A percentile compares a stretch with the other conserved stretches of the same genome.
These are phyloP conservation scores for Butyriboletus appendiculatus DNA, from an alignment of 1,284 basidiomycete species.

Conservation along the genomic window DNA sequence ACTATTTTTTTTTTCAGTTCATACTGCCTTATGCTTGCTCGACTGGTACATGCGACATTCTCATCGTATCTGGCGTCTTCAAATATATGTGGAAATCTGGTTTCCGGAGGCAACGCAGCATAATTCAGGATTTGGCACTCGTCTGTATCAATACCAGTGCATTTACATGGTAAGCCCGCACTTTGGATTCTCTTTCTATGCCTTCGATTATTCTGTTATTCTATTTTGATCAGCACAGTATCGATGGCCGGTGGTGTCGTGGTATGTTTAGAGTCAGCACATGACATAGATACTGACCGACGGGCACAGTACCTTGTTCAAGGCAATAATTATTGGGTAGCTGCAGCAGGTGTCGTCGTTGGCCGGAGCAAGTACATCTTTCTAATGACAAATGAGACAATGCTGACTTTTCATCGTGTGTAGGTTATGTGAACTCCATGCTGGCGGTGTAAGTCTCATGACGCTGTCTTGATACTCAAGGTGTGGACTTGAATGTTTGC, in stretches of 20 bases:
- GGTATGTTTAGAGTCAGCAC: not conserved
- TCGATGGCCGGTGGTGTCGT: constrained; percentile 2
- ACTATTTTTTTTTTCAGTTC: not conserved
- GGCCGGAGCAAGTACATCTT: constrained; percentile 3
- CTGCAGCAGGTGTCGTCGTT: not conserved
- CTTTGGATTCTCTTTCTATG: not conserved
- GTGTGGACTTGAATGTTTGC: not conserved
- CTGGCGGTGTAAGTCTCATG: constrained; percentile 10
- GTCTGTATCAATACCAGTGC: constrained; percentile 15
- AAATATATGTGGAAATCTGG: constrained; percentile 18
- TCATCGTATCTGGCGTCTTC: constrained; percentile 12
- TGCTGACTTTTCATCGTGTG: not conserved
- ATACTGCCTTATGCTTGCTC: not conserved
- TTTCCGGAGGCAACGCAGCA: constrained; percentile 10
- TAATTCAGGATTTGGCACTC: constrained; percentile 16
- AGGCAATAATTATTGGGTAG: not conserved
- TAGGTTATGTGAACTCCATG: constrained; percentile 16
- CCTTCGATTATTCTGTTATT: not conserved
- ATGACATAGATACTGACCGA: not conserved
- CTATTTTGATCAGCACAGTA: not conserved
- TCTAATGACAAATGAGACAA: not conserved
- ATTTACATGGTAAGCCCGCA: constrained; percentile 12
- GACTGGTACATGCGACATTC: not conserved
- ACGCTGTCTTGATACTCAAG: not conserved
- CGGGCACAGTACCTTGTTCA: constrained; percentile 9